Evolutionary conservation across 805 yeast genomes (phyloP).

Genomic region (Sporopachydermia lactativora): DNA sequence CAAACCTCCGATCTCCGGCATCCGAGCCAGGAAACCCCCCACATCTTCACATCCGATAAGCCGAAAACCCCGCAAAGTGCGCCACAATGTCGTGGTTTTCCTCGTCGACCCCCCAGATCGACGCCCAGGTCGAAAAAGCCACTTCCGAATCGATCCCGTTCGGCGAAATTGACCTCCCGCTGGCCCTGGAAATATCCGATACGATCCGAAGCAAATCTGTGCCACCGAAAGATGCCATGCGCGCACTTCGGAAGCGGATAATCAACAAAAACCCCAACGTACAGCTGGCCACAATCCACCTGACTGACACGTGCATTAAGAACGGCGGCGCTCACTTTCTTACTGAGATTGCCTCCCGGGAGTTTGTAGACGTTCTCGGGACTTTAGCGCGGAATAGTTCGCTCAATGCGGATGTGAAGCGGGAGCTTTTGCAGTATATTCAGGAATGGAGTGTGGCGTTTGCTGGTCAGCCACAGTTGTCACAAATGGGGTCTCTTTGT

Average conservation of each 20-base stretch:
- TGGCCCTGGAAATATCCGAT: slow-evolving; percentile 79
- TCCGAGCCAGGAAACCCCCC: too few species aligned
- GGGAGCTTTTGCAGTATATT: slow-evolving; percentile 44
- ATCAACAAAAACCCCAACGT: slow-evolving; percentile 63
- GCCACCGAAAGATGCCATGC: slow-evolving; percentile 70
- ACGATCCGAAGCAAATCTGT: slow-evolving; percentile 69
- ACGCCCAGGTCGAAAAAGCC: slow-evolving; percentile 55
- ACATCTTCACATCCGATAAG: too few species aligned
- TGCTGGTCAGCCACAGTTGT: slow-evolving; percentile 47
- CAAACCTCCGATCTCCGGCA: too few species aligned
- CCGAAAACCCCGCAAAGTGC: too few species aligned
- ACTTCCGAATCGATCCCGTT: slow-evolving; percentile 85
- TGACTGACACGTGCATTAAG: slow-evolving; percentile 78
- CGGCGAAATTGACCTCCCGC: slow-evolving; percentile 65
- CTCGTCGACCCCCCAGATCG: slow-evolving; percentile 26
- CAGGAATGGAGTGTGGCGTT: slow-evolving; percentile 73
- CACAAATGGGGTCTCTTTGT: slow-evolving; percentile 50
- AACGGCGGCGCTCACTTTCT: slow-evolving; percentile 86
- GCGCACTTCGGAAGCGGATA: slow-evolving; percentile 63
- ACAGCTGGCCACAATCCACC: slow-evolving; percentile 57
- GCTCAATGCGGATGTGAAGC: slow-evolving; percentile 39
- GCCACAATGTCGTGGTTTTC: slow-evolving; percentile 22
- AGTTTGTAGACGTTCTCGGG: slow-evolving; percentile 68
- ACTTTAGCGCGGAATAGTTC: slow-evolving; percentile 20
- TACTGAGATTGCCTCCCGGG: slow-evolving; percentile 64